Percentiles rank a stretch among this genome's conserved stretches.
These are phyloP conservation scores for Udeniomyces megalosporus DNA, from an alignment of 768 basidiomycete genomes.

Conservation along the genomic window DNA sequence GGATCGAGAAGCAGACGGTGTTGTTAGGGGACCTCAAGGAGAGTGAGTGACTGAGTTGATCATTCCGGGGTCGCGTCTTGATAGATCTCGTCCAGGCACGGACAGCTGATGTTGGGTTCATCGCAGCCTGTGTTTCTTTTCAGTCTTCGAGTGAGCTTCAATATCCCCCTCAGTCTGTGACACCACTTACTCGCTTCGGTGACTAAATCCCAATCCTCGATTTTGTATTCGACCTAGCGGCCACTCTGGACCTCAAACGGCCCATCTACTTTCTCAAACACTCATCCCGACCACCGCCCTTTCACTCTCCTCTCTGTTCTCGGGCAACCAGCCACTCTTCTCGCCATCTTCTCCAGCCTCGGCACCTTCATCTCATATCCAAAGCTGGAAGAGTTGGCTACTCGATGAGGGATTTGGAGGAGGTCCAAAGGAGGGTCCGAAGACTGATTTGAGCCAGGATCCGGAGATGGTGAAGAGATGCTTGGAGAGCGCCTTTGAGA, in stretches of 20 bases:
- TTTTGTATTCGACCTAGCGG: slow-evolving; percentile 31
- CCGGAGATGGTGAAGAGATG: background rate
- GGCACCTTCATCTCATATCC: background rate
- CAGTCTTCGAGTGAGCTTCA: slow-evolving; percentile 42
- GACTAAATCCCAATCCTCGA: slow-evolving; percentile 31
- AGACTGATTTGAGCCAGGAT: background rate
- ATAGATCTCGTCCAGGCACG: background rate
- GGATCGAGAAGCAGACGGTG: slow-evolving; percentile 59
- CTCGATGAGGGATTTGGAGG: slow-evolving; percentile 1
- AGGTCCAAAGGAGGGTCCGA: background rate
- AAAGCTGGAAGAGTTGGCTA: slow-evolving; percentile 28
- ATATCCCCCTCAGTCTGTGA: background rate
- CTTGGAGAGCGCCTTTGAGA: background rate
- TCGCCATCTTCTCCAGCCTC: slow-evolving; percentile 4
- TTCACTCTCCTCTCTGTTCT: slow-evolving; percentile 39
- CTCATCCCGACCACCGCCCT: slow-evolving; percentile 70
- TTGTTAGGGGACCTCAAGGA: slow-evolving; percentile 33
- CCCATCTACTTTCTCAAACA: slow-evolving; percentile 60
- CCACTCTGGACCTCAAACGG: slow-evolving; percentile 71
- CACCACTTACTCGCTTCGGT: slow-evolving; percentile 16
- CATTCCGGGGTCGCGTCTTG: too few relatives aligned
- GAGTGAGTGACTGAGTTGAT: slow-evolving; percentile 15
- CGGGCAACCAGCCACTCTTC: slow-evolving; percentile 10
- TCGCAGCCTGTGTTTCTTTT: slow-evolving; percentile 44
- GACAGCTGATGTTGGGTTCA: slow-evolving; percentile 1